Percentiles rank a stretch among this genome's conserved stretches.
Conservation (phyloP, 805 yeast genomes). For the Torulaspora gathmanii region DNA sequence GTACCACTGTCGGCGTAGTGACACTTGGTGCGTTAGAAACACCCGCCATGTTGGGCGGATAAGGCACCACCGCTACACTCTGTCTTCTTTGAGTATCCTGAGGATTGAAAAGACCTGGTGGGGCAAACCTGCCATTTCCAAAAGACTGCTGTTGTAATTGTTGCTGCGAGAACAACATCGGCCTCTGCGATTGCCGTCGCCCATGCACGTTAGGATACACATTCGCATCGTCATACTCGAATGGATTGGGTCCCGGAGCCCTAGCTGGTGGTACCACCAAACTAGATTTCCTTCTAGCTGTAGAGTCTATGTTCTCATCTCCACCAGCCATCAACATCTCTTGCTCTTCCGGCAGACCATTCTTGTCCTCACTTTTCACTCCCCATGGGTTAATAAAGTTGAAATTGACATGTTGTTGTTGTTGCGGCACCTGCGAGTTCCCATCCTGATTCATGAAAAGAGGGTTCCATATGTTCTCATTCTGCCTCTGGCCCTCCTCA, state of each 20-base stretch:
- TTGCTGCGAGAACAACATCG: conserved; percentile 11
- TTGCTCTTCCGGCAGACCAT: conserved; percentile 5
- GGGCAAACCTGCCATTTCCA: conserved; percentile 20
- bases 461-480: conserved; percentile 20
- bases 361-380: conserved; percentile 10
- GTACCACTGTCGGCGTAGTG: conserved; percentile 12
- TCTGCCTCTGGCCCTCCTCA: conserved; percentile 3
- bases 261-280: conserved; percentile 42
- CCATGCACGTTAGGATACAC: conserved; percentile 13
- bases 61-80: conserved; percentile 16
- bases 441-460: conserved; percentile 10
- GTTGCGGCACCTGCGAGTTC: conserved; percentile 10
- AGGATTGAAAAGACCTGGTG: conserved; percentile 14
- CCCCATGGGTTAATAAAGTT: conserved; percentile 28
- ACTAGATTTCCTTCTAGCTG: conserved; percentile 34
- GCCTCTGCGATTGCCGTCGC: conserved; percentile 14
- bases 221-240: conserved; percentile 30
- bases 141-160: conserved; percentile 14
- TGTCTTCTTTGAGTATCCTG: conserved; percentile 16
- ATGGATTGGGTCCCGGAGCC: conserved; percentile 42
- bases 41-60: conserved; percentile 5
- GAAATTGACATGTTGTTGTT: conserved; percentile 13
- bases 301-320: conserved; percentile 11
- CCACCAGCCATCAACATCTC: conserved; percentile 5
- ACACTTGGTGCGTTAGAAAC: conserved; percentile 8